Base-by-base conservation (phyloP, 768 basidiomycete genomes). In the Russula dissimulans region DNA sequence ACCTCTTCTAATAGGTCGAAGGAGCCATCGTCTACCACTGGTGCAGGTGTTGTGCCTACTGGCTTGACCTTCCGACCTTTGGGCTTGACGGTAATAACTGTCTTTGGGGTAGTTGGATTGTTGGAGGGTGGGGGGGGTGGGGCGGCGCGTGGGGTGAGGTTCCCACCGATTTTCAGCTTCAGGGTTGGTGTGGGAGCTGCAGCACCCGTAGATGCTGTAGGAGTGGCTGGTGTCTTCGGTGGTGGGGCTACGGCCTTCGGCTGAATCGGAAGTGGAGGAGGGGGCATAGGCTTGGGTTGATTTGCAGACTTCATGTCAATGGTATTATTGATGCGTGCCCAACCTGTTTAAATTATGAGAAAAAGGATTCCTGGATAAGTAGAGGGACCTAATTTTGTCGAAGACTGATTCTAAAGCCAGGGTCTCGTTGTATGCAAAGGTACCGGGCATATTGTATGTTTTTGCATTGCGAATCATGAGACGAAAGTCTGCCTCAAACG, bases 381-480 rank as follows among this genome's bases (percentile, higher is more conserved):
- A 46, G 50, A 59, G 5, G 53, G 29, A 53, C 89, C 57, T 68
- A 94, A 93, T 79, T 74, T 89, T 91, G 65, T 95, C 88, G 66
- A 97, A 95, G 68, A 87, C 85, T 0, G 74, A 77, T 67, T 95
- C 91, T 43, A 97, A 74, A 31, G 79, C 77, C 42, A 87, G 76
- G 0, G 91, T 88, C 64, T 90, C 85, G 48, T 82, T 85, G 64
- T 89, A 83, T 8, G 87, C 89, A 57, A 79, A 86, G 56, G 83
- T 86, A 31, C 83, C 83, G 12, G 79, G 73, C 22, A 78, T 73
- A 69, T 97, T 98, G 77, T 95, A 99, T 17, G 78, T 76, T 69
- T 89, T 88, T 22, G 93, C 91, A 67, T 99, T 99, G 47, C 75
- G 69, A 49, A 93, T 81, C 85, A 98, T 92, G 55, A 95, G 80